Base-by-base conservation (phyloP, 2,329 filamentous ascomycete genomes). In the Epichloe glyceriae region DNA sequence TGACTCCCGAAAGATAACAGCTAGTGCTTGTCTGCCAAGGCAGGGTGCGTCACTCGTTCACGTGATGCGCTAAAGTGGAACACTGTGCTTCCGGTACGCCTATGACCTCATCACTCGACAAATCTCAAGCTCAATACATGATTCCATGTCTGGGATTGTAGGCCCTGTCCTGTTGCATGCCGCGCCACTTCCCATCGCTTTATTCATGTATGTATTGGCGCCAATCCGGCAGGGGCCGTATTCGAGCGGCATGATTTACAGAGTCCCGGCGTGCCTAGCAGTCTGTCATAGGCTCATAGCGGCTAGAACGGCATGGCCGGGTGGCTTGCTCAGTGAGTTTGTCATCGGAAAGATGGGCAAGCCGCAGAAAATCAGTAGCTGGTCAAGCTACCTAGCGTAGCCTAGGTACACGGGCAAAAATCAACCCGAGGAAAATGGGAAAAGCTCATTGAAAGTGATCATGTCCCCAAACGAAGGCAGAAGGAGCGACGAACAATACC, bases 41-140 rank as follows among this genome's bases (percentile, higher is more conserved):
- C 45, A 35, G 33, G 11, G 8, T 46, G 38, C 45, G 33, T 46
- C 45, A 46, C 12, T 10, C 4, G 14, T 2, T 43, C 47, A 49
- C 47, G 47, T 49, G 47, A 43, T n/a, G 33, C 19, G 17, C 3
- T n/a, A 12, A 11, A 30, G 26, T 41, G 46, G 42, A 45, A 45
- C 22, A 45, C 17, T 2, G 22, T 48, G 35, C 38, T 30, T 17
- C 46, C 17, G 35, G 37, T 22, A n/a, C 19, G 37, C 19, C 38
- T 20, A 49, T 49, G 47, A 49, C 47, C n/a, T 49, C 47, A 49
- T 37, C 45, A 46, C 33, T 37, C 12, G 14, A 20, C 5, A 20
- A 20, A 22, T 10, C 43, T 3, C 7, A 22, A 46, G 45, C 43
- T 34, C 43, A 44, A 17, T 20, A 26, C n/a, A n/a, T n/a, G n/a